Conservation (phyloP, 1,139 yeast genomes). For the Saccharomycopsis hybrid region DNA sequence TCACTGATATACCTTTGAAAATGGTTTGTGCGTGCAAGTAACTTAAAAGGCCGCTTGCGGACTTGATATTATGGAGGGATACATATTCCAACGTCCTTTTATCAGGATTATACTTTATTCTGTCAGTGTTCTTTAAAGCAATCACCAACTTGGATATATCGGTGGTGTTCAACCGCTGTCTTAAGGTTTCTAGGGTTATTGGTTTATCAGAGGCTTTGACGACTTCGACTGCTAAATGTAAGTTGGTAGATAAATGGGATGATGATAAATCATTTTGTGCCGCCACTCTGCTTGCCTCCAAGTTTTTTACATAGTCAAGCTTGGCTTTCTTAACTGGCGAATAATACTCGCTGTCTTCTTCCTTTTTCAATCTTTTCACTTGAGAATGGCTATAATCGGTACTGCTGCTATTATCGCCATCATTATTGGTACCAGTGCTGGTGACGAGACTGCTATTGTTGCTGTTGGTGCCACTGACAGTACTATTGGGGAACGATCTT, state of each 20-base stretch:
- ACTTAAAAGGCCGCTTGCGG: slow-evolving; percentile 68
- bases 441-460: not conserved
- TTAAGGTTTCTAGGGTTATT: slow-evolving; percentile 54
- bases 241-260: slow-evolving; percentile 71
- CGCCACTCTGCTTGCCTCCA: slow-evolving; percentile 31
- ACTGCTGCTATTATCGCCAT: not conserved
- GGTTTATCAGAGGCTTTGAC: slow-evolving; percentile 66
- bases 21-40: slow-evolving; percentile 78
- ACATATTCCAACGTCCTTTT: slow-evolving; percentile 73
- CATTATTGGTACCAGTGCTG: not conserved
- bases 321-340: slow-evolving; percentile 8
- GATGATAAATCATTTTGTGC: slow-evolving; percentile 33
- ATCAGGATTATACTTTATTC: slow-evolving; percentile 57
- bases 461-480: not conserved
- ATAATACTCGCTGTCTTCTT: not conserved
- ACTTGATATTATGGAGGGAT: slow-evolving; percentile 80
- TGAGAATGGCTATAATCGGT: not conserved
- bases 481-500: not conserved
- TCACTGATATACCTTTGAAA: slow-evolving; percentile 81
- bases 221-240: slow-evolving; percentile 83
- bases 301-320: slow-evolving; percentile 30
- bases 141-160: slow-evolving; percentile 50
- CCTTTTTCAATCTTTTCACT: not conserved
- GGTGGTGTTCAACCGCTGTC: slow-evolving; percentile 44
- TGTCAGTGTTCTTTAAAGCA: slow-evolving; percentile 65